These are phyloP conservation scores for Fusarium temperatum DNA, from an alignment of 2,329 filamentous ascomycete genomes.

Conservation along the genomic window DNA sequence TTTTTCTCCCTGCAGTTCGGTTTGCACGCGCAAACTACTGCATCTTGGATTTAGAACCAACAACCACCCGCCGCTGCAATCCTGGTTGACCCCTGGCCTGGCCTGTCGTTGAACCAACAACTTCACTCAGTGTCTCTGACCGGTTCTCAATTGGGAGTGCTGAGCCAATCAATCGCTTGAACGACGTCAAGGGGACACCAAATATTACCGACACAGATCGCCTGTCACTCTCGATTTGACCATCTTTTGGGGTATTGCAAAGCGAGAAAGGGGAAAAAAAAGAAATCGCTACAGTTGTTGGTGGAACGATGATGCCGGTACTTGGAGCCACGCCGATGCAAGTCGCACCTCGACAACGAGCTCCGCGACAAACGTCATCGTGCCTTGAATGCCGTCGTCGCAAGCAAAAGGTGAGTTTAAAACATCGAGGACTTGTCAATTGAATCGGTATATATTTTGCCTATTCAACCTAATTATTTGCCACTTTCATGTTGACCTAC, in stretches of 20 bases:
- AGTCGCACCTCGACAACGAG: conserved; percentile 30
- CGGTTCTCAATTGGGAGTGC: background rate
- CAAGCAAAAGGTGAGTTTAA: conserved; percentile 58
- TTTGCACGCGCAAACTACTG: background rate
- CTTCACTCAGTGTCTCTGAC: conserved; percentile 9
- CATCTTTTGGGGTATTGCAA: background rate
- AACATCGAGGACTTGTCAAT: background rate
- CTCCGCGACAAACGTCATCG: conserved; percentile 50
- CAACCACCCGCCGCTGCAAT: background rate
- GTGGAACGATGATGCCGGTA: conserved; percentile 30
- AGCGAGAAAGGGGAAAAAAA: background rate
- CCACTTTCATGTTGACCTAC: background rate
- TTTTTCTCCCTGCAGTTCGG: background rate
- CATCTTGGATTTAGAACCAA: conserved; percentile 14
- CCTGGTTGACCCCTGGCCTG: conserved; percentile 15
- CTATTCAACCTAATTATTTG: background rate
- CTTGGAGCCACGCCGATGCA: conserved; percentile 31
- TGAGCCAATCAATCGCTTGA: conserved; percentile 4
- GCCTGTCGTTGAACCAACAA: conserved; percentile 19
- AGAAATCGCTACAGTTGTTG: conserved; percentile 1
- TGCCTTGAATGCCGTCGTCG: conserved; percentile 61
- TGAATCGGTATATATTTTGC: background rate
- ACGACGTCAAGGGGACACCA: background rate
- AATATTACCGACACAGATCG: background rate
- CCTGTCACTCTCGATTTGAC: background rate